Evolutionary conservation across 108 stramenopile genomes (phyloP).

Genomic region (Cyclotella choctawhatcheeana): DNA sequence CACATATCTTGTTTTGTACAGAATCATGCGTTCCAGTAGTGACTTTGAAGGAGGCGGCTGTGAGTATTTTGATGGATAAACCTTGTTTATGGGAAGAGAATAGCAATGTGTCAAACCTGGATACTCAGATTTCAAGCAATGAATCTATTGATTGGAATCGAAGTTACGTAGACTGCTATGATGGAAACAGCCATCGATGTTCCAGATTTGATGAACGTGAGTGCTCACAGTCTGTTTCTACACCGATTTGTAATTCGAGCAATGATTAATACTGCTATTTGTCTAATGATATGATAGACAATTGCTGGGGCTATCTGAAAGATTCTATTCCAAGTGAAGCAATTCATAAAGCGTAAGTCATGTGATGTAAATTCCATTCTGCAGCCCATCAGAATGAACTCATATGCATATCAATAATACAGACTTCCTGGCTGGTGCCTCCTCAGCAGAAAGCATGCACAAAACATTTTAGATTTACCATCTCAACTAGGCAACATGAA

Average conservation of each 20-base stretch:
- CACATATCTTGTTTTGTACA: slow-evolving; percentile 58
- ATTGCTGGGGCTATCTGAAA: slow-evolving; percentile 49
- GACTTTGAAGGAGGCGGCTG: slow-evolving; percentile 39
- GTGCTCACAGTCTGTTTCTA: slow-evolving; percentile 7
- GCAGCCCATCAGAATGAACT: too few relatives aligned
- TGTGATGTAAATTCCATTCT: too few relatives aligned
- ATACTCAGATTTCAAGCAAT: neutral
- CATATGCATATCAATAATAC: neutral
- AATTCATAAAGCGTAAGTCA: slow-evolving; percentile 56
- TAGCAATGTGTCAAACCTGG: neutral
- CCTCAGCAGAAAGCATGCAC: slow-evolving; percentile 54
- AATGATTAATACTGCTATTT: too few relatives aligned
- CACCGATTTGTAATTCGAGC: too few relatives aligned
- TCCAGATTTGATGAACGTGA: slow-evolving; percentile 63
- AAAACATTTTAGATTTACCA: slow-evolving; percentile 50
- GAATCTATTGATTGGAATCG: slow-evolving; percentile 31
- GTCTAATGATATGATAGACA: too few relatives aligned
- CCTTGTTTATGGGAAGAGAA: slow-evolving; percentile 34
- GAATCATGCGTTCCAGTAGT: slow-evolving; percentile 58
- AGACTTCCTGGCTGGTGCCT: slow-evolving; percentile 64
- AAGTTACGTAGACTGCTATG: slow-evolving; percentile 53
- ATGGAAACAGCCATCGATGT: slow-evolving; percentile 39
- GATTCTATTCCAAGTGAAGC: slow-evolving; percentile 40
- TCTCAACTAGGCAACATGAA: slow-evolving; percentile 47
- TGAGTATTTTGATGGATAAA: slow-evolving; percentile 35